These are phyloP conservation scores for Grigorovia humatica DNA, from an alignment of 805 yeast genomes.

Conservation along the genomic window DNA sequence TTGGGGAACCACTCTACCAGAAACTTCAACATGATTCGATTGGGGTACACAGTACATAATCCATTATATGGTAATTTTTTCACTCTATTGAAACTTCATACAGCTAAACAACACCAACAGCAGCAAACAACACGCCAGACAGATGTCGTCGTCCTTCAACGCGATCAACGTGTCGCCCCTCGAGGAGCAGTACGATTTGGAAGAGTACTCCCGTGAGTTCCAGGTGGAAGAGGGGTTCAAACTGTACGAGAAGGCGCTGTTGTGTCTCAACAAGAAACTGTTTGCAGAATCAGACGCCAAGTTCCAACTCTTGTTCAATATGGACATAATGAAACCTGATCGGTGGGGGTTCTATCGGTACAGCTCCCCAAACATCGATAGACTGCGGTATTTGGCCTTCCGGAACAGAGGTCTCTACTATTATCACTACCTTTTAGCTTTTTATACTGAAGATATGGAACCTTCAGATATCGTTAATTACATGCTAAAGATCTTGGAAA, in stretches of 20 bases:
- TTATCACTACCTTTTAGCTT: constrained; percentile 30
- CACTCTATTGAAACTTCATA: background rate
- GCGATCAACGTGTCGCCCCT: constrained; percentile 76
- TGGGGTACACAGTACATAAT: too few relatives aligned
- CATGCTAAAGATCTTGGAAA: constrained; percentile 42
- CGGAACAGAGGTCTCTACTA: constrained; percentile 74
- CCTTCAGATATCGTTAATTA: constrained; percentile 33
- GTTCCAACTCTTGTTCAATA: constrained; percentile 54
- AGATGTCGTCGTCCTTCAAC: constrained; percentile 49
- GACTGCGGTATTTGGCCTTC: constrained; percentile 64
- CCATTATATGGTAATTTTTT: too few relatives aligned
- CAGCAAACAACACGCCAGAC: background rate
- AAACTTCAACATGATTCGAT: background rate
- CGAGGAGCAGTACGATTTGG: constrained; percentile 56
- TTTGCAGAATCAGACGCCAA: constrained; percentile 40
- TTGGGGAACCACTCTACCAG: background rate
- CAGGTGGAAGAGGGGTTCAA: constrained; percentile 81
- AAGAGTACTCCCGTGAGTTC: constrained; percentile 83
- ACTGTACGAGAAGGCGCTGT: constrained; percentile 61
- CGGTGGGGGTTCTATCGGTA: constrained; percentile 28
- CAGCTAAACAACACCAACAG: too few relatives aligned
- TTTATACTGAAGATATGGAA: constrained; percentile 13
- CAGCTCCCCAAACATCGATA: constrained; percentile 57
- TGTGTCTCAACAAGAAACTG: constrained; percentile 42
- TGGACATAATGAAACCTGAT: constrained; percentile 52